A percentile compares a stretch with the other conserved stretches of the same genome.
These are phyloP conservation scores for Marchantia paleacea DNA, from an alignment of 225 moss, liverwort and hornwort species.

Conservation along the genomic window DNA sequence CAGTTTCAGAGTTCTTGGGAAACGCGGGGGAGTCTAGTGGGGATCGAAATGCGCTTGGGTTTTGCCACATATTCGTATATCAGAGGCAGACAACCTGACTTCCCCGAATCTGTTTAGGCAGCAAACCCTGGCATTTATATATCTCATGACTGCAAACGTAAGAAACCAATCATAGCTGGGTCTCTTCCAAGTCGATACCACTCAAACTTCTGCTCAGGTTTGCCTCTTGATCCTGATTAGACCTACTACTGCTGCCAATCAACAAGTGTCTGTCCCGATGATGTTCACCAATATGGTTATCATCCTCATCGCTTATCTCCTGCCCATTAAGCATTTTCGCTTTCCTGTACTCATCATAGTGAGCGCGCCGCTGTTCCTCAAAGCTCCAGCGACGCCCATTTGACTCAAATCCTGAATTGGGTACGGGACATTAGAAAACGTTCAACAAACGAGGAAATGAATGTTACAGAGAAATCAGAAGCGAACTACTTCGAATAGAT, in stretches of 20 bases:
- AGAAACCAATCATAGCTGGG: slow-evolving; percentile 30
- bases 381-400: slow-evolving; percentile 68
- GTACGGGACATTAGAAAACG: neutral
- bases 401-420: slow-evolving; percentile 43
- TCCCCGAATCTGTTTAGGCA: neutral
- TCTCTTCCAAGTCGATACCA: slow-evolving; percentile 46
- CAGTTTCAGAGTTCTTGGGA: neutral
- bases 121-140: neutral
- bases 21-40: neutral
- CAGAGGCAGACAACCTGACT: too few species aligned
- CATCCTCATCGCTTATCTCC: slow-evolving; percentile 50
- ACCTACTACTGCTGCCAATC: slow-evolving; percentile 31
- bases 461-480: neutral
- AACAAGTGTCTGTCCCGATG: slow-evolving; percentile 21
- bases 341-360: slow-evolving; percentile 86
- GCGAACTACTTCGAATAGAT: too few species aligned
- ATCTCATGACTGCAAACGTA: neutral
- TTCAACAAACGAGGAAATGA: too few species aligned
- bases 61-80: neutral
- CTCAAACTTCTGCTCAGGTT: slow-evolving; percentile 40
- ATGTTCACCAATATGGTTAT: slow-evolving; percentile 22
- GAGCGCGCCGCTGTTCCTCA: slow-evolving; percentile 86
- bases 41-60: neutral
- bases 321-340: slow-evolving; percentile 65
- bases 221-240: slow-evolving; percentile 34